Evolutionary conservation across 495 filamentous ascomycete genomes (phyloP).

Genomic region (Penicillium simplicissimum): DNA sequence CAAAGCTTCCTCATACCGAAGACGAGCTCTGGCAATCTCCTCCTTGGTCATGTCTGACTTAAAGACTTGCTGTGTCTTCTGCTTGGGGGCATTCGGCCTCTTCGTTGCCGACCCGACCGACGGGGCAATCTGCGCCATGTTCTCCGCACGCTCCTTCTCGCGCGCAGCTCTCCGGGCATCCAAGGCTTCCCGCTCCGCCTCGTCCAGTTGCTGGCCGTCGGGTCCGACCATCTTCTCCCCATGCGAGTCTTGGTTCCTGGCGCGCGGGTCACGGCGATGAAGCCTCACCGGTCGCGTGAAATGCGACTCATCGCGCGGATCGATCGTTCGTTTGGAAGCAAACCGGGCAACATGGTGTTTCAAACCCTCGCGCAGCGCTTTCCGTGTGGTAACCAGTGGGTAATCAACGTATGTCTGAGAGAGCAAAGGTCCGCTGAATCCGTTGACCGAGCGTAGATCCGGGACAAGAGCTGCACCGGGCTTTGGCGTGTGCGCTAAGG

Average conservation of each 20-base stretch:
- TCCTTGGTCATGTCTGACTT: conserved; percentile 83
- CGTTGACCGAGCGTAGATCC: conserved; percentile 50
- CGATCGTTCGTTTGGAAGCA: conserved; percentile 60
- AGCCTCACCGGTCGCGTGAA: conserved; percentile 86
- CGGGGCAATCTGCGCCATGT: conserved; percentile 87
- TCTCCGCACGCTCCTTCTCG: conserved; percentile 77
- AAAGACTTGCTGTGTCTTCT: conserved; percentile 66
- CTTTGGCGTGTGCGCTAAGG: conserved; percentile 19
- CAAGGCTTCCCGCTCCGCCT: conserved; percentile 69
- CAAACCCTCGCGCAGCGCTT: conserved; percentile 72
- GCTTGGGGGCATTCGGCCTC: conserved; percentile 59
- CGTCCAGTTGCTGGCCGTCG: conserved; percentile 49
- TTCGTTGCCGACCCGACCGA: conserved; percentile 57
- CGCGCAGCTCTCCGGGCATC: conserved; percentile 71
- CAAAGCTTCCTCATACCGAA: conserved; percentile 91
- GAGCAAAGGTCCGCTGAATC: conserved; percentile 60
- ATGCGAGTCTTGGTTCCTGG: conserved; percentile 52
- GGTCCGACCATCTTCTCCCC: conserved; percentile 47
- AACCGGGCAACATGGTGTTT: conserved; percentile 87
- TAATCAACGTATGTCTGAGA: conserved; percentile 58
- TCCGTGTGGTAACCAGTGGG: conserved; percentile 78
- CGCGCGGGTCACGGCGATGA: conserved; percentile 85
- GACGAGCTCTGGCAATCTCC: conserved; percentile 71
- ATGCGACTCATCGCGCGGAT: conserved; percentile 73
- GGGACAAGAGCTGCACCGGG: conserved; percentile 20